phyloP scores from a whole-genome alignment of 805 yeast species.

The Suhomyces emberorum region DNA sequence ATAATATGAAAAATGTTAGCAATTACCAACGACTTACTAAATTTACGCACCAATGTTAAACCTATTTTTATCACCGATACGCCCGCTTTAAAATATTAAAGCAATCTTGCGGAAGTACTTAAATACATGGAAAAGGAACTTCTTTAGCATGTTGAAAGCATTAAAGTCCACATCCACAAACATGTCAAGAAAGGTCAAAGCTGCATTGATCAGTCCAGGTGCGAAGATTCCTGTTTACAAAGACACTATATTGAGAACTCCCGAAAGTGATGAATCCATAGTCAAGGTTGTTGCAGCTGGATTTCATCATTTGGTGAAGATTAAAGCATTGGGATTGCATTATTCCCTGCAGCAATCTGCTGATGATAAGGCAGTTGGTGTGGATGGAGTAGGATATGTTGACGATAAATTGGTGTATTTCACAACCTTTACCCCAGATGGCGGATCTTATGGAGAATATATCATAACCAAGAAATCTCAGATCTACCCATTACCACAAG shows the following conservation, averaged over 20 bases:
- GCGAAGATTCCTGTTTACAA: conserved; percentile 5
- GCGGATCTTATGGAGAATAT: conserved; percentile 8
- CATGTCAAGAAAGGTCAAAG: not conserved
- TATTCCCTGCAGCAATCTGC: conserved; percentile 2
- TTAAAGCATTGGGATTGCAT: conserved; percentile 9
- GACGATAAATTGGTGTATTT: conserved; percentile 9
- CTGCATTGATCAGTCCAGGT: conserved; percentile 5
- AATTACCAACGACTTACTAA: no score
- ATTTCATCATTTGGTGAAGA: conserved; percentile 9
- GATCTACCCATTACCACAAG: conserved; percentile 5
- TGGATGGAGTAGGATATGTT: conserved; percentile 12
- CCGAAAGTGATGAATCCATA: conserved; percentile 9
- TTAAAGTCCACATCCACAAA: no score
- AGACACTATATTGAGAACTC: conserved; percentile 1
- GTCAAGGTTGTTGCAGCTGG: conserved; percentile 10
- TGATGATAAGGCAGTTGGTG: conserved; percentile 8
- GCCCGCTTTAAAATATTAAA: no score
- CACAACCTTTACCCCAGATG: conserved; percentile 1
- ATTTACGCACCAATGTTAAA: no score
- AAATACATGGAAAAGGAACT: no score
- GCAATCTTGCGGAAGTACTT: no score
- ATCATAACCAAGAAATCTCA: conserved; percentile 7
- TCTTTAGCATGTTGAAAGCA: no score
- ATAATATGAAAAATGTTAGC: no score
- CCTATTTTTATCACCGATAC: no score